Evolutionary conservation across 495 filamentous ascomycete genomes (phyloP).

Genomic region (Talaromyces liani): DNA sequence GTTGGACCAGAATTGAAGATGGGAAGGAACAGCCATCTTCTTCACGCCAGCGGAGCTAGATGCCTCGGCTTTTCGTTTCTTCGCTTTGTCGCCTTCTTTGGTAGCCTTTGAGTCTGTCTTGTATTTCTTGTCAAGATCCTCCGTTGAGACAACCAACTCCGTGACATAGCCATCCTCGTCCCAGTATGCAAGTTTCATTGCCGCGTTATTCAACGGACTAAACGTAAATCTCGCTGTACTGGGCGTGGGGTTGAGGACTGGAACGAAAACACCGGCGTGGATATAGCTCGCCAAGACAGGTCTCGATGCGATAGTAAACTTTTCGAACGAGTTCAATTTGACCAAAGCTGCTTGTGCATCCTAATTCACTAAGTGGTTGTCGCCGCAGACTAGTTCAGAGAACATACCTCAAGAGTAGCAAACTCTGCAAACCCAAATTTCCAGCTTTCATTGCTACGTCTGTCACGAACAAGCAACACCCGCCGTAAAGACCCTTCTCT

Average conservation of each 20-base stretch:
- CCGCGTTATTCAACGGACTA: constrained; percentile 60
- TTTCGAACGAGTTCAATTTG: constrained; percentile 67
- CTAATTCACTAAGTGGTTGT: constrained; percentile 25
- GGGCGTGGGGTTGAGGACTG: constrained; percentile 49
- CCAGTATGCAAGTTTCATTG: constrained; percentile 73
- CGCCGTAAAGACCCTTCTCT: constrained; percentile 68
- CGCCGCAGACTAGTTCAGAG: no score
- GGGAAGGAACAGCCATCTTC: constrained; percentile 48
- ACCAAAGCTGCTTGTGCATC: constrained; percentile 73
- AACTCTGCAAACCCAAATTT: constrained; percentile 90
- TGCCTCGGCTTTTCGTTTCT: constrained; percentile 62
- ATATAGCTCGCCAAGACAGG: constrained; percentile 71
- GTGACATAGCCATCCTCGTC: constrained; percentile 70
- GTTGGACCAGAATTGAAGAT: constrained; percentile 84
- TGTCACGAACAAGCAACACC: constrained; percentile 72
- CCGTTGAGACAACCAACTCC: constrained; percentile 53
- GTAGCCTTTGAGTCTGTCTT: constrained; percentile 26
- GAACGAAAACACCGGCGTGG: constrained; percentile 83
- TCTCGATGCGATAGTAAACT: constrained; percentile 78
- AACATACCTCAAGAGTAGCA: constrained; percentile 47
- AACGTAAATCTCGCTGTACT: constrained; percentile 61
- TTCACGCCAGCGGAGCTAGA: constrained; percentile 33
- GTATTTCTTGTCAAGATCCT: constrained; percentile 27
- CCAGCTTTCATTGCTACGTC: constrained; percentile 69
- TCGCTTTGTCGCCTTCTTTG: constrained; percentile 54